Evolutionary conservation across 192 early-diverging fungal genomes (phyloP).

Genomic region (Coemansia pectinata): DNA sequence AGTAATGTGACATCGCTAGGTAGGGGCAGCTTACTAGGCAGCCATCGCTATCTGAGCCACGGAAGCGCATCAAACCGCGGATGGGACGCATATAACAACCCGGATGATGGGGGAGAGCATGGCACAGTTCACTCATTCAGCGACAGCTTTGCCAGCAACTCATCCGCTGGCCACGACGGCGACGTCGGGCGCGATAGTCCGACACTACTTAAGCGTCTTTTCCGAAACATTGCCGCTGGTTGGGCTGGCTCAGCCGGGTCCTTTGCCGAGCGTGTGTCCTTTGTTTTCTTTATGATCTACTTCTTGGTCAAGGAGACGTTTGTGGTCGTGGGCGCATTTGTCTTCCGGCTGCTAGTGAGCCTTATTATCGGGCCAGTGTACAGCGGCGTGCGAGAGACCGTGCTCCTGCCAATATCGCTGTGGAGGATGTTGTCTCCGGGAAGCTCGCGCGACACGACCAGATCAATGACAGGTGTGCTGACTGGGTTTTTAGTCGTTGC

Average conservation of each 20-base stretch:
- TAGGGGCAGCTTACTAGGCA: constrained; percentile 27
- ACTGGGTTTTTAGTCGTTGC: constrained; percentile 36
- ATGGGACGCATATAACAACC: constrained; percentile 42
- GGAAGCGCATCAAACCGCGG: constrained; percentile 29
- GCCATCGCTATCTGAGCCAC: constrained; percentile 37
- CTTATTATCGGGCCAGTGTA: constrained; percentile 32
- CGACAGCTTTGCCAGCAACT: constrained; percentile 55
- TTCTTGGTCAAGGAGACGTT: constrained; percentile 50
- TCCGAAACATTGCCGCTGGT: constrained; percentile 45
- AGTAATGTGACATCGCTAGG: constrained; percentile 24
- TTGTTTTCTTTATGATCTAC: constrained; percentile 51
- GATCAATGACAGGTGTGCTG: constrained; percentile 29
- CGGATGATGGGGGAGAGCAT: constrained; percentile 23
- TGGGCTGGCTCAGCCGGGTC: constrained; percentile 44
- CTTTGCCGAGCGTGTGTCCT: constrained; percentile 38
- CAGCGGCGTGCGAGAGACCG: constrained; percentile 29
- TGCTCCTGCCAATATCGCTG: constrained; percentile 31
- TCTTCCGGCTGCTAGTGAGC: constrained; percentile 17
- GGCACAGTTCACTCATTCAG: constrained; percentile 37
- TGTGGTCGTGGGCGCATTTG: constrained; percentile 21
- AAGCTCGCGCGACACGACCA: constrained; percentile 20
- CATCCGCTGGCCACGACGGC: constrained; percentile 17
- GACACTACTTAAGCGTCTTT: constrained; percentile 39
- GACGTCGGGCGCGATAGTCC: constrained; percentile 34
- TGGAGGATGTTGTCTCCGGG: constrained; percentile 26